A percentile compares a stretch with the other conserved stretches of the same genome.
phyloP scores from a whole-genome alignment of 495 filamentous ascomycete species.

The Hyaloscypha variabilis region DNA sequence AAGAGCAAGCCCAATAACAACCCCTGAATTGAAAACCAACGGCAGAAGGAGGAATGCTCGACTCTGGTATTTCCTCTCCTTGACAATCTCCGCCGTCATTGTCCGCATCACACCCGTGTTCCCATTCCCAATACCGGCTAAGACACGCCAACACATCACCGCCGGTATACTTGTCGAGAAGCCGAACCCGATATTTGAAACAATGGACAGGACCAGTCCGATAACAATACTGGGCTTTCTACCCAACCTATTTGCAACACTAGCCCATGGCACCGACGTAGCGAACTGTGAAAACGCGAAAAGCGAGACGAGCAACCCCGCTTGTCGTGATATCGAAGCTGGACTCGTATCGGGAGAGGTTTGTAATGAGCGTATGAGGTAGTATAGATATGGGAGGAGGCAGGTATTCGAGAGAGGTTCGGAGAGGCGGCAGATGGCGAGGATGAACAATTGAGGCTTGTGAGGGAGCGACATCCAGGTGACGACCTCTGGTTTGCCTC shows the following conservation, averaged over 20 bases:
- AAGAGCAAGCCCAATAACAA: slow-evolving; percentile 53
- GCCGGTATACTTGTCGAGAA: slow-evolving; percentile 70
- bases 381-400: slow-evolving; percentile 58
- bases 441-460: slow-evolving; percentile 49
- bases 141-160: slow-evolving; percentile 65
- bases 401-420: slow-evolving; percentile 44
- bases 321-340: slow-evolving; percentile 26
- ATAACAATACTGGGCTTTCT: slow-evolving; percentile 76
- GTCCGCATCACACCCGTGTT: slow-evolving; percentile 82
- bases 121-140: slow-evolving; percentile 74
- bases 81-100: slow-evolving; percentile 72
- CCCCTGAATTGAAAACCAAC: slow-evolving; percentile 75
- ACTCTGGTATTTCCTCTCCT: slow-evolving; percentile 66
- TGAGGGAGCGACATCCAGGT: slow-evolving; percentile 42
- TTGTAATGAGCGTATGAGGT: slow-evolving; percentile 55
- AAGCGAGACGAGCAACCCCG: slow-evolving; percentile 36
- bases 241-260: slow-evolving; percentile 68
- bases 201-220: slow-evolving; percentile 68
- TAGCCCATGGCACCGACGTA: slow-evolving; percentile 77
- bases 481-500: slow-evolving; percentile 23
- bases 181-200: slow-evolving; percentile 74
- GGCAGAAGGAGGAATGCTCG: slow-evolving; percentile 80
- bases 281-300: slow-evolving; percentile 74
- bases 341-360: slow-evolving; percentile 21
- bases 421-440: slow-evolving; percentile 50